Percentiles rank a stretch among this genome's conserved stretches.
phyloP scores from a whole-genome alignment of 345 rosid genomes.

The Heritiera fomes region DNA sequence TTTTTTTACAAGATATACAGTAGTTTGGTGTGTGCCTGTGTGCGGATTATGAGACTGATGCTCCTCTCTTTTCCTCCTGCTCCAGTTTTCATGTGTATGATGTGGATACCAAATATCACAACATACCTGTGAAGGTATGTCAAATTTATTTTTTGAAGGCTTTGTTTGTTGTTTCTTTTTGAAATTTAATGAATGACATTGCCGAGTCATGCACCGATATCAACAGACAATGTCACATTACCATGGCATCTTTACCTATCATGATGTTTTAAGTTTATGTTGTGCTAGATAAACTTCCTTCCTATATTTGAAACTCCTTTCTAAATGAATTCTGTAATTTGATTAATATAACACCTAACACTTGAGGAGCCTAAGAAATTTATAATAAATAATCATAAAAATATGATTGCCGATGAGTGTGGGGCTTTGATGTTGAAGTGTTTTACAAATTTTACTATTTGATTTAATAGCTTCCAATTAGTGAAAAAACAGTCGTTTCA shows the following conservation, averaged over 20 bases:
- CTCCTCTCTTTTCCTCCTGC: constrained; percentile 18
- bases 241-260: neutral
- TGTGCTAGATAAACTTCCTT: neutral
- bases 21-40: neutral
- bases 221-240: neutral
- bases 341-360: neutral
- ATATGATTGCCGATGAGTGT: neutral
- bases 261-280: neutral
- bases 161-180: neutral
- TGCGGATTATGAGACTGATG: constrained; percentile 18
- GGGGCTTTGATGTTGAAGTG: neutral
- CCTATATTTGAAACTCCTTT: constrained; percentile 1
- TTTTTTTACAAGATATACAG: neutral
- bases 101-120: constrained; percentile 69
- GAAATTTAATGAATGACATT: neutral
- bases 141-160: neutral
- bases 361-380: neutral
- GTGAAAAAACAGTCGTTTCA: neutral
- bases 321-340: constrained; percentile 2
- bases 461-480: neutral
- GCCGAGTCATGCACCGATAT: neutral
- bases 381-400: neutral
- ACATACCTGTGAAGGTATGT: constrained; percentile 68
- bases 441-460: neutral
- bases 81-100: constrained; percentile 73